Evolutionary conservation across 805 yeast genomes (phyloP).

Genomic region (Cyberlindnera amylophila): DNA sequence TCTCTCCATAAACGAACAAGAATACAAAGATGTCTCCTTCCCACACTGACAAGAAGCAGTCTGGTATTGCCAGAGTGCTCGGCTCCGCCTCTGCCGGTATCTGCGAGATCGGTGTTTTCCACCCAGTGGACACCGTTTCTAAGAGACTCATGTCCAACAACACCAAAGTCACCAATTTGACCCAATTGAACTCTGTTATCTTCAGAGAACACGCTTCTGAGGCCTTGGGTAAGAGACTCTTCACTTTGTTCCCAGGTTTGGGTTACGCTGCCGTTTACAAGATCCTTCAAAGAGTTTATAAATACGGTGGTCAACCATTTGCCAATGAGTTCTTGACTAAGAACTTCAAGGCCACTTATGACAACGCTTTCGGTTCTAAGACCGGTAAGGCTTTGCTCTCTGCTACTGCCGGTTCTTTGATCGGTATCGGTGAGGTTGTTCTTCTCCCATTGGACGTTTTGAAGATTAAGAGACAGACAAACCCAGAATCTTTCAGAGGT

Average conservation of each 20-base stretch:
- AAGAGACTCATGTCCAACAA: constrained; percentile 89
- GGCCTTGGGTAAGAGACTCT: constrained; percentile 63
- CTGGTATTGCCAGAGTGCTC: constrained; percentile 83
- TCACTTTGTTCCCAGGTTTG: constrained; percentile 93
- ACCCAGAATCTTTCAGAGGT: constrained; percentile 99
- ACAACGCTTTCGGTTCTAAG: constrained; percentile 79
- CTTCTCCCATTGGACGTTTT: constrained; percentile 92
- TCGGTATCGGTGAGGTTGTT: constrained; percentile 97
- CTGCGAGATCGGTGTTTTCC: constrained; percentile 94
- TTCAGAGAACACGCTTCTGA: constrained; percentile 78
- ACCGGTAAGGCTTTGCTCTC: constrained; percentile 96
- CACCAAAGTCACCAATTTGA: constrained; percentile 55
- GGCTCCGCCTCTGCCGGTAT: constrained; percentile 99
- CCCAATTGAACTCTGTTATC: constrained; percentile 79
- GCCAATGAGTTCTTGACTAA: constrained; percentile 87
- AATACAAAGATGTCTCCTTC: constrained; percentile 24
- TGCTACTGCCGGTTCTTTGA: constrained; percentile 95
- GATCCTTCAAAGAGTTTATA: constrained; percentile 94
- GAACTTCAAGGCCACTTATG: constrained; percentile 69
- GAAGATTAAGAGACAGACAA: constrained; percentile 98
- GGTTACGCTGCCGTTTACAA: constrained; percentile 98
- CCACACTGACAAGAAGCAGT: constrained; percentile 69
- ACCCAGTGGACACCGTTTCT: constrained; percentile 97
- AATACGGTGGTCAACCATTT: constrained; percentile 98
- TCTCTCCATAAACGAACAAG: too few relatives aligned